Conservation (phyloP, 2,329 filamentous ascomycete species). For the Penicillium polonicum region DNA sequence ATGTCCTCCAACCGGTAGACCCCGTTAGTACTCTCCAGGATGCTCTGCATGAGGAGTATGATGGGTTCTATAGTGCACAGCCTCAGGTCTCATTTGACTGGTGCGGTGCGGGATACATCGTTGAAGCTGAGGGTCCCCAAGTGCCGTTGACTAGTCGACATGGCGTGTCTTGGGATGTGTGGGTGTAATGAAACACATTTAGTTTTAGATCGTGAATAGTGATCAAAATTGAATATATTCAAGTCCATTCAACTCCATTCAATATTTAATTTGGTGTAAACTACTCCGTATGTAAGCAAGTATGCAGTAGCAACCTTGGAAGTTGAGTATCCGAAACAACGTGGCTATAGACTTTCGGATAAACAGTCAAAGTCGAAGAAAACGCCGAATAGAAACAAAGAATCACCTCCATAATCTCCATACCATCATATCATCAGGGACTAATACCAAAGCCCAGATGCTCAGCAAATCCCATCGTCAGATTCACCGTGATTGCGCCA, state of each 20-base stretch:
- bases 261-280: no score
- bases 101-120: conserved; percentile 39
- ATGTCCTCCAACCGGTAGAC: conserved; percentile 34
- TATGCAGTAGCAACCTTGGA: no score
- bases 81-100: conserved; percentile 35
- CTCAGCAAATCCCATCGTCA: conserved; percentile 10
- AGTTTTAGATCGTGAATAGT: not conserved
- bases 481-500: conserved; percentile 26
- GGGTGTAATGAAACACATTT: conserved; percentile 16
- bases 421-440: no score
- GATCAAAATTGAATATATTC: not conserved
- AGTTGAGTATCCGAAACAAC: not conserved
- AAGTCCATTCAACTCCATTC: not conserved
- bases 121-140: conserved; percentile 39
- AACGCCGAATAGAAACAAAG: not conserved
- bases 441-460: not conserved
- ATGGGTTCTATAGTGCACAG: conserved; percentile 36
- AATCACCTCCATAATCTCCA: not conserved
- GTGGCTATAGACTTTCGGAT: not conserved
- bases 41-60: conserved; percentile 31
- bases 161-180: conserved; percentile 25
- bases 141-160: conserved; percentile 19
- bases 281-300: no score
- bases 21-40: conserved; percentile 33
- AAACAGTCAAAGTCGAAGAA: not conserved